These are phyloP conservation scores for Rhinocladiella mackenziei DNA, from an alignment of 2,329 filamentous ascomycete genomes.

Conservation along the genomic window DNA sequence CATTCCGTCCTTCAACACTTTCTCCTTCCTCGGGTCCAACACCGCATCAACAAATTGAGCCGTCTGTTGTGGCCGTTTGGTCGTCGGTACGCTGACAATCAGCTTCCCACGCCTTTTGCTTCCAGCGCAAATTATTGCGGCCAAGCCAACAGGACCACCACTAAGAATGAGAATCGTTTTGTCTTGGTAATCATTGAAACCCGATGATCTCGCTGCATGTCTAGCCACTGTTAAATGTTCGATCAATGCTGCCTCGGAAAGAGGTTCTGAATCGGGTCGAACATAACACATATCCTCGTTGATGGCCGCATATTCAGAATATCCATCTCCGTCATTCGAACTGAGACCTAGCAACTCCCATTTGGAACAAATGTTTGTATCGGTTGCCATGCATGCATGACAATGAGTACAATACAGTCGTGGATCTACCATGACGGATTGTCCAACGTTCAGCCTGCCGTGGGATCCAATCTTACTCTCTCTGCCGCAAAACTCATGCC, in stretches of 20 bases:
- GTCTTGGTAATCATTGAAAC: constrained; percentile 39
- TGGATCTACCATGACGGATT: constrained; percentile 48
- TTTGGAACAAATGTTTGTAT: constrained; percentile 51
- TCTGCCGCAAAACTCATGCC: constrained; percentile 51
- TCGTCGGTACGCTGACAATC: constrained; percentile 50
- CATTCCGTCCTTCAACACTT: constrained; percentile 48
- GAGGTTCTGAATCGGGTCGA: constrained; percentile 49
- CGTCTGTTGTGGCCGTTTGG: constrained; percentile 47
- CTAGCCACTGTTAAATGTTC: constrained; percentile 55
- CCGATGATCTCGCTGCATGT: constrained; percentile 50
- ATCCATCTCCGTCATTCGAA: constrained; percentile 46
- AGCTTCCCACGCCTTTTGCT: constrained; percentile 43
- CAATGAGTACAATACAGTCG: constrained; percentile 53
- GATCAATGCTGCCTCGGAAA: constrained; percentile 51
- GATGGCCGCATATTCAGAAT: constrained; percentile 50
- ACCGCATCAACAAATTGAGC: constrained; percentile 49
- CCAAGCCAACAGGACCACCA: constrained; percentile 53
- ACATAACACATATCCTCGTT: constrained; percentile 41
- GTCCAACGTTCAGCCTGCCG: constrained; percentile 46
- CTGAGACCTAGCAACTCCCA: constrained; percentile 51
- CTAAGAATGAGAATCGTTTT: constrained; percentile 49
- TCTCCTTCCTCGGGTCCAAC: constrained; percentile 48
- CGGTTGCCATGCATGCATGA: constrained; percentile 46
- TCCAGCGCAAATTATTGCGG: constrained; percentile 46
- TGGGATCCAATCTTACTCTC: constrained; percentile 46